Percentiles rank a stretch among this genome's conserved stretches.
Conservation (phyloP, 1,139 yeast species). For the Zhuliangozyma blackwelliae region DNA sequence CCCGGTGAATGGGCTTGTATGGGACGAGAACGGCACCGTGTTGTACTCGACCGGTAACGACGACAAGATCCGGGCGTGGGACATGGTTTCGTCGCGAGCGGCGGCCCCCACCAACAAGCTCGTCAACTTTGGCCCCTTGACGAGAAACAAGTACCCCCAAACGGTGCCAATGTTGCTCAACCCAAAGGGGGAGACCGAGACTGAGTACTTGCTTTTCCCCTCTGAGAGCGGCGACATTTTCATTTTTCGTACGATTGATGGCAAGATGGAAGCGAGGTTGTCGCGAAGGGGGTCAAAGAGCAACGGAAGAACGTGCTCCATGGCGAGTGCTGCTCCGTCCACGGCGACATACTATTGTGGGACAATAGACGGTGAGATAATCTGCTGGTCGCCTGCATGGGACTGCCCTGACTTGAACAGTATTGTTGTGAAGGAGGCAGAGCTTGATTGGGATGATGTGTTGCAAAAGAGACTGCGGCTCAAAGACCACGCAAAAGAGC, state of each 20-base stretch:
- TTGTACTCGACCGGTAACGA: constrained; percentile 70
- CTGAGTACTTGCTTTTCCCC: constrained; percentile 62
- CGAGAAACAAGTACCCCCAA: constrained; percentile 59
- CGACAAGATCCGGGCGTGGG: constrained; percentile 76
- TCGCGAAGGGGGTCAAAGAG: constrained; percentile 32
- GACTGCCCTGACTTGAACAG: constrained; percentile 15
- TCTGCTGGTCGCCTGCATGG: constrained; percentile 45
- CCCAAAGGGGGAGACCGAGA: constrained; percentile 43
- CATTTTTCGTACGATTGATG: constrained; percentile 59
- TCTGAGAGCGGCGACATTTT: constrained; percentile 78
- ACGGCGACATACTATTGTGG: constrained; percentile 48
- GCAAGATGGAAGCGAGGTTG: constrained; percentile 54
- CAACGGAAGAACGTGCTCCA: constrained; percentile 43
- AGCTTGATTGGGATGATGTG: constrained; percentile 6
- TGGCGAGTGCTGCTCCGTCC: constrained; percentile 46
- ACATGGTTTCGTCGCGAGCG: constrained; percentile 42
- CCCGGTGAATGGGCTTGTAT: constrained; percentile 68
- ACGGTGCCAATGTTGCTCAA: constrained; percentile 43
- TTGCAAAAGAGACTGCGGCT: constrained; percentile 6
- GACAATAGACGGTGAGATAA: constrained; percentile 55
- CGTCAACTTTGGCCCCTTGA: constrained; percentile 74
- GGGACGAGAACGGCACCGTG: constrained; percentile 62
- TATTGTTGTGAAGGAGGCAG: constrained; percentile 8
- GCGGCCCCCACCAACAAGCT: constrained; percentile 55
- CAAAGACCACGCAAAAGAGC: constrained; percentile 5